Evolutionary conservation across 2,329 filamentous ascomycete genomes (phyloP).

Genomic region (Thelonectria rubi): DNA sequence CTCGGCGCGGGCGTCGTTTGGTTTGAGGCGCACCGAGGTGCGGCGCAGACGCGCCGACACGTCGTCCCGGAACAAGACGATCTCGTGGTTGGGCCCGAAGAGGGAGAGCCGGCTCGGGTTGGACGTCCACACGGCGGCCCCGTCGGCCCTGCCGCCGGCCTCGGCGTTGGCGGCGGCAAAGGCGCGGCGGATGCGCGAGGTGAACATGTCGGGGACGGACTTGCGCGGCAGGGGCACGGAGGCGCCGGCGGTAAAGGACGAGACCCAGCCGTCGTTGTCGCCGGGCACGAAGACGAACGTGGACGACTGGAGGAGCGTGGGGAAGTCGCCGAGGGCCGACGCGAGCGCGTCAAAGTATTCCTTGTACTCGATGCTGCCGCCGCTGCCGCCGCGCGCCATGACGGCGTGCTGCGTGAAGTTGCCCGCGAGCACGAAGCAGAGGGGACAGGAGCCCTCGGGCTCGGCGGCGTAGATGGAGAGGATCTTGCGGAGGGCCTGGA

Average conservation of each 20-base stretch:
- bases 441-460: slow-evolving; percentile 70
- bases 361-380: slow-evolving; percentile 94
- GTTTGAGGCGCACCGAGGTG: slow-evolving; percentile 75
- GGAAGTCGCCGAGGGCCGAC: slow-evolving; percentile 83
- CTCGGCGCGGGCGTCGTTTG: slow-evolving; percentile 47
- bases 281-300: slow-evolving; percentile 95
- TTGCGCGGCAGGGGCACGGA: slow-evolving; percentile 75
- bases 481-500: slow-evolving; percentile 83
- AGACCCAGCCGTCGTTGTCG: slow-evolving; percentile 97
- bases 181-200: slow-evolving; percentile 81
- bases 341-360: slow-evolving; percentile 93
- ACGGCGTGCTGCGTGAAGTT: slow-evolving; percentile 79
- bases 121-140: slow-evolving; percentile 82
- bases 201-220: slow-evolving; percentile 87
- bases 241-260: slow-evolving; percentile 81
- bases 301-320: slow-evolving; percentile 77
- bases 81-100: slow-evolving; percentile 88
- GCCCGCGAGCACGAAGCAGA: slow-evolving; percentile 84
- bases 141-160: slow-evolving; percentile 57
- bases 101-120: slow-evolving; percentile 85
- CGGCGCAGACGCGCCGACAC: slow-evolving; percentile 81
- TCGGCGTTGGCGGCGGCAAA: slow-evolving; percentile 84
- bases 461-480: slow-evolving; percentile 77
- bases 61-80: slow-evolving; percentile 89
- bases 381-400: slow-evolving; percentile 73